Evolutionary conservation across 257 asterid species (phyloP).

Genomic region (Ilex aquifolium): DNA sequence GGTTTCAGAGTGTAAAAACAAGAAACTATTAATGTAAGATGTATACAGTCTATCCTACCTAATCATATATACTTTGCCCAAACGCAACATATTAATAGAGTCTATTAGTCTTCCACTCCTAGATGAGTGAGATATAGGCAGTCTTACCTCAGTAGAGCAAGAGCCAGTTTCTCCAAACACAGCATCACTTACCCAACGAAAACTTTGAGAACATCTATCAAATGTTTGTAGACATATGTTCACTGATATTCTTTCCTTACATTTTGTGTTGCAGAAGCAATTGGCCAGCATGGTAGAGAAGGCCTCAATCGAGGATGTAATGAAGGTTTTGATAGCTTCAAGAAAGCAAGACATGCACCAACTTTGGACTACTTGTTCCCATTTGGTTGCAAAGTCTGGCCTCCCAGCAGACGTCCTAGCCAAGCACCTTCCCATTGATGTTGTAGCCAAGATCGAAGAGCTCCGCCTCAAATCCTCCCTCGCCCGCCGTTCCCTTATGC

Average conservation of each 20-base stretch:
- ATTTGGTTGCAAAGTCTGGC: constrained; percentile 81
- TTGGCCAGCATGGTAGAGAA: constrained; percentile 82
- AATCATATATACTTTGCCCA: constrained; percentile 7
- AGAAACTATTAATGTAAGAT: constrained; percentile 28
- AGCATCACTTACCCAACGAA: no score
- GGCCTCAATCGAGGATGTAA: constrained; percentile 89
- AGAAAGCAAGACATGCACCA: constrained; percentile 90
- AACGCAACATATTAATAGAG: neutral
- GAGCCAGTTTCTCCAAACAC: no score
- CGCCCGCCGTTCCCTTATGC: constrained; percentile 51
- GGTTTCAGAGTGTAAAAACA: constrained; percentile 15
- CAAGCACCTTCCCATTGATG: constrained; percentile 84
- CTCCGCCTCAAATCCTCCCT: constrained; percentile 78
- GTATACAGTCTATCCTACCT: constrained; percentile 4
- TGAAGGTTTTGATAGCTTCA: constrained; percentile 86
- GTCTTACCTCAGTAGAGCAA: no score
- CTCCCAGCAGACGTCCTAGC: constrained; percentile 82
- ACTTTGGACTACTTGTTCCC: constrained; percentile 87
- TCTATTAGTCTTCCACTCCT: no score
- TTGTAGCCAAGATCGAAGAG: constrained; percentile 79
- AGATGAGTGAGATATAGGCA: no score
- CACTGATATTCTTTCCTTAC: neutral
- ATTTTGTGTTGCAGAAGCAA: constrained; percentile 53
- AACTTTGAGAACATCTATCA: no score
- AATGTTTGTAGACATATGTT: no score